Conservation (phyloP, 208 protist species). For the Trypanosomatidae sp. region DNA sequence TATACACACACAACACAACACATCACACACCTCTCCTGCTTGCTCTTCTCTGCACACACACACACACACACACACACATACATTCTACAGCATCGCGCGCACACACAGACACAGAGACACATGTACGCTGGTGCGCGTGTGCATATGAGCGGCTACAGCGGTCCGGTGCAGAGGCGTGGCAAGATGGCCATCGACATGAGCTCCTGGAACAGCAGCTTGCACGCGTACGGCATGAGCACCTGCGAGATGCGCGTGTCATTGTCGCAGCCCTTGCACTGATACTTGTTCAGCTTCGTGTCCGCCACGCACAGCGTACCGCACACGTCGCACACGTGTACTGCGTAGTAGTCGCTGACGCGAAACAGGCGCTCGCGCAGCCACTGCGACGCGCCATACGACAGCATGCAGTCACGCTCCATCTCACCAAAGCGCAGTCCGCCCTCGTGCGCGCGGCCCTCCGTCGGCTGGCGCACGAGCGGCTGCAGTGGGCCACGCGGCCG, state of each 20-base stretch:
- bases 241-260: slow-evolving; percentile 87
- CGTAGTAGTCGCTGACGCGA: slow-evolving; percentile 94
- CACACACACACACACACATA: neutral
- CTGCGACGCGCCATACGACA: slow-evolving; percentile 91
- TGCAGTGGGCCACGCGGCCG: slow-evolving; percentile 86
- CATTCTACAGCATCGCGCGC: neutral
- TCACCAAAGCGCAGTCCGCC: slow-evolving; percentile 99
- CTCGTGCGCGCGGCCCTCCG: slow-evolving; percentile 94
- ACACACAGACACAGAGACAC: slow-evolving; percentile 1
- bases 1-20: slow-evolving; percentile 8
- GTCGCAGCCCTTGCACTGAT: slow-evolving; percentile 91
- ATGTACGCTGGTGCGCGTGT: neutral
- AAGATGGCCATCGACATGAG: slow-evolving; percentile 97
- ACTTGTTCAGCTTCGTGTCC: slow-evolving; percentile 41
- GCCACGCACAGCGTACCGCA: slow-evolving; percentile 81
- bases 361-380: slow-evolving; percentile 97
- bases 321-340: slow-evolving; percentile 88
- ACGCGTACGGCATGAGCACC: slow-evolving; percentile 98
- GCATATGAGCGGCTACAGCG: slow-evolving; percentile 8
- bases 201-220: slow-evolving; percentile 99
- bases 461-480: slow-evolving; percentile 98
- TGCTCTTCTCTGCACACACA: no score
- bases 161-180: slow-evolving; percentile 17
- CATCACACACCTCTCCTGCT: neutral
- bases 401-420: slow-evolving; percentile 99